Evolutionary conservation across 495 filamentous ascomycete genomes (phyloP).

Genomic region (Chlorociboria aeruginascens): DNA sequence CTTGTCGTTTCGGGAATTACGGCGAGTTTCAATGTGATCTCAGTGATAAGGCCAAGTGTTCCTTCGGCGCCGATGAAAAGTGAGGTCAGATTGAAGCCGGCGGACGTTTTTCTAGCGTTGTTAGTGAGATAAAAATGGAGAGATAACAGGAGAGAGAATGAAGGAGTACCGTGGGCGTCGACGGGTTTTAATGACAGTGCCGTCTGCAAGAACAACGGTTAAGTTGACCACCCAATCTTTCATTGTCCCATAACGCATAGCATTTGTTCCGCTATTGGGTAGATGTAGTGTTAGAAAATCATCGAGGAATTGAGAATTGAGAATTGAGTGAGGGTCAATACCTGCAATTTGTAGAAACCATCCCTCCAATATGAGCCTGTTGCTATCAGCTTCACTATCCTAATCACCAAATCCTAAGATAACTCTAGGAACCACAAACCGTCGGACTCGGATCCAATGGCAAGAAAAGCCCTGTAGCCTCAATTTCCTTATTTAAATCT

Average conservation of each 20-base stretch:
- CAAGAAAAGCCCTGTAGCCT: conserved; percentile 63
- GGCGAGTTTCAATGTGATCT: conserved; percentile 61
- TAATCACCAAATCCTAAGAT: no score
- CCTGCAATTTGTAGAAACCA: conserved; percentile 70
- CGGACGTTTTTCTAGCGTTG: conserved; percentile 45
- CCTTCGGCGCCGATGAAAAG: conserved; percentile 70
- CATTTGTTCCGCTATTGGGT: conserved; percentile 47
- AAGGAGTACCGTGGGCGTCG: conserved; percentile 40
- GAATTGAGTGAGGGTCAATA: no score
- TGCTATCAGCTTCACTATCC: no score
- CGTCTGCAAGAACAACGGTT: conserved; percentile 68
- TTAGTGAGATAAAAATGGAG: no score
- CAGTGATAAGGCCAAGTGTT: conserved; percentile 65
- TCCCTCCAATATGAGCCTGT: conserved; percentile 46
- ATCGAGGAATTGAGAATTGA: no score
- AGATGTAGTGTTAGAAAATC: no score
- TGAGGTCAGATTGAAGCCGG: conserved; percentile 66
- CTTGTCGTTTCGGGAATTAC: conserved; percentile 57
- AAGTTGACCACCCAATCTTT: conserved; percentile 76
- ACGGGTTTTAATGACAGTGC: conserved; percentile 63
- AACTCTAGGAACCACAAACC: conserved; percentile 6
- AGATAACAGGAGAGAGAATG: conserved; percentile 25
- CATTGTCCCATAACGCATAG: conserved; percentile 73
- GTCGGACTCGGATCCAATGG: conserved; percentile 41
- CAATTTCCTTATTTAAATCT: conserved; percentile 66